A percentile compares a stretch with the other conserved stretches of the same genome.
Evolutionary conservation across 2,329 filamentous ascomycete species (phyloP).

Genomic region (Epichloe baconii): DNA sequence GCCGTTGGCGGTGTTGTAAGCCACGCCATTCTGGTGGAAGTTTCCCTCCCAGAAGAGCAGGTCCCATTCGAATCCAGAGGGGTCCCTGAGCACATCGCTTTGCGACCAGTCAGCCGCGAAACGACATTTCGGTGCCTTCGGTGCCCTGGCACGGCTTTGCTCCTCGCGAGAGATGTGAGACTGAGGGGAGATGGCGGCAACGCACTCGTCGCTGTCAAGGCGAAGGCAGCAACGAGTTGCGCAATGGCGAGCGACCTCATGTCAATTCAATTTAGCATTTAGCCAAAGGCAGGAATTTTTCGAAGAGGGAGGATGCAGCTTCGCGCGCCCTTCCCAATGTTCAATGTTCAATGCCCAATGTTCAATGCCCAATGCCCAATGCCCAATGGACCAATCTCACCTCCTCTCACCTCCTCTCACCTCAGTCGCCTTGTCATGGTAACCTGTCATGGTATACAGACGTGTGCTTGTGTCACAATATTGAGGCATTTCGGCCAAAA

Average conservation of each 20-base stretch:
- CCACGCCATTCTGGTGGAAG: conserved; percentile 27
- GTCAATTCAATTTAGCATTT: too few relatives aligned
- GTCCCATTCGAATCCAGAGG: conserved; percentile 21
- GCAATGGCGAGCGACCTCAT: background rate
- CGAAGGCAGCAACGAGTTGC: background rate
- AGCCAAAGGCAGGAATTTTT: background rate
- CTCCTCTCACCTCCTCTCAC: too few relatives aligned
- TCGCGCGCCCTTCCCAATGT: too few relatives aligned
- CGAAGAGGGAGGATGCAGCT: too few relatives aligned
- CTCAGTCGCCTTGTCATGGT: too few relatives aligned
- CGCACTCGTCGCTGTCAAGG: background rate
- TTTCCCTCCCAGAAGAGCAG: conserved; percentile 31
- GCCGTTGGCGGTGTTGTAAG: conserved; percentile 27
- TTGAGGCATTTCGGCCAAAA: too few relatives aligned
- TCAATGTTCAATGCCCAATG: too few relatives aligned
- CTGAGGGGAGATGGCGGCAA: background rate
- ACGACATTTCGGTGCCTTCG: conserved; percentile 18
- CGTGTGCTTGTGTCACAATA: too few relatives aligned
- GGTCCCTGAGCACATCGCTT: conserved; percentile 15
- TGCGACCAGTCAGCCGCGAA: conserved; percentile 18
- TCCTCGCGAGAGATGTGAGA: background rate
- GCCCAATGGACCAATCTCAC: too few relatives aligned
- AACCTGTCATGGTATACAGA: too few relatives aligned
- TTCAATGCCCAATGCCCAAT: too few relatives aligned
- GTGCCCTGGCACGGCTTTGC: background rate